These are phyloP conservation scores for Cercophora newfieldiana DNA, from an alignment of 495 filamentous ascomycete genomes.

Conservation along the genomic window DNA sequence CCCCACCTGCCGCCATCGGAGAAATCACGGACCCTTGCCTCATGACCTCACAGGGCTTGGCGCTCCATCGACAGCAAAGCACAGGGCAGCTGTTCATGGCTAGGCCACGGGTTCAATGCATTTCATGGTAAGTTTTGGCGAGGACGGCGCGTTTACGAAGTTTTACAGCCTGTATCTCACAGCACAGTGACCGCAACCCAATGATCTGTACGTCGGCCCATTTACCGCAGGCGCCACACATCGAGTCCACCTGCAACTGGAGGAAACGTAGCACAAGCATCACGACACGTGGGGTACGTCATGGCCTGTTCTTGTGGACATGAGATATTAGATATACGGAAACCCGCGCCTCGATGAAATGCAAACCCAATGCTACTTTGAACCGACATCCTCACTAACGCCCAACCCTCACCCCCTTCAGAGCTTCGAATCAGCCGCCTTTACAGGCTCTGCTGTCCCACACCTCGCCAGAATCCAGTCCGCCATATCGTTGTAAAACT, in stretches of 20 bases:
- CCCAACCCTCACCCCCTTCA: background rate
- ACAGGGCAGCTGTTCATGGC: too few relatives aligned
- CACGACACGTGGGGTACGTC: background rate
- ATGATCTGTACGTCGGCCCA: background rate
- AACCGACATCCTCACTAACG: background rate
- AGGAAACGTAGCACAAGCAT: background rate
- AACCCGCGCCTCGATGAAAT: background rate
- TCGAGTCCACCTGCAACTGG: background rate
- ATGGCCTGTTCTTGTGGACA: background rate
- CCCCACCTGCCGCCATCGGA: too few relatives aligned
- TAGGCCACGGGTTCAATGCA: too few relatives aligned
- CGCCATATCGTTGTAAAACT: conserved; percentile 68
- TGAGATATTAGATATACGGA: background rate
- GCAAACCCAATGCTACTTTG: background rate
- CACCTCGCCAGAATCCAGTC: conserved; percentile 68
- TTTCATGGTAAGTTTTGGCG: too few relatives aligned
- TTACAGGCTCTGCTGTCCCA: conserved; percentile 8
- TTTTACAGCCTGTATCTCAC: background rate
- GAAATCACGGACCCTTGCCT: too few relatives aligned
- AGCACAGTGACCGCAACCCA: background rate
- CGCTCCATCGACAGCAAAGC: too few relatives aligned
- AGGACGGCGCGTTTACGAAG: too few relatives aligned
- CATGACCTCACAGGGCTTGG: too few relatives aligned
- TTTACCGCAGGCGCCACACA: background rate
- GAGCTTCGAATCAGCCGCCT: conserved; percentile 13